phyloP scores from a whole-genome alignment of 495 filamentous ascomycete genomes.

The Xylaria castorea region DNA sequence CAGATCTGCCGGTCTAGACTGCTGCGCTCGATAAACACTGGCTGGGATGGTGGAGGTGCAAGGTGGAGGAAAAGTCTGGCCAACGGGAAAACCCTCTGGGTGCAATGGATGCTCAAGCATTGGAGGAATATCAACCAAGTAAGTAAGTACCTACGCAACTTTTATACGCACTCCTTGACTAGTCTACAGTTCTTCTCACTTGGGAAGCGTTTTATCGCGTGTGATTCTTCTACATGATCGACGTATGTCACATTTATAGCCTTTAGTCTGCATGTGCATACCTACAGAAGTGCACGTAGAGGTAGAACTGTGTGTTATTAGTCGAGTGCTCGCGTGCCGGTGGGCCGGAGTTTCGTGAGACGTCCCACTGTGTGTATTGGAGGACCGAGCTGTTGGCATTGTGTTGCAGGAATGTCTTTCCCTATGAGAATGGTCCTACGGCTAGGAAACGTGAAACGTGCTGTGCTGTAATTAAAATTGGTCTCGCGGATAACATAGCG shows the following conservation, averaged over 20 bases:
- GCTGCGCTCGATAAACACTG: not conserved
- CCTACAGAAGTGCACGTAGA: too few relatives aligned
- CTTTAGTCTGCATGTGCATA: too few relatives aligned
- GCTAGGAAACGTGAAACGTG: not conserved
- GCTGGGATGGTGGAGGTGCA: not conserved
- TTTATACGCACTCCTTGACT: not conserved
- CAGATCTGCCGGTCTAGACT: not conserved
- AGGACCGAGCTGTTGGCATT: slow-evolving; percentile 8
- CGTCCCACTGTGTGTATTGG: not conserved
- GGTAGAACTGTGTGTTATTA: too few relatives aligned
- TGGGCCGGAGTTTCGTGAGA: not conserved
- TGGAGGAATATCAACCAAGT: not conserved
- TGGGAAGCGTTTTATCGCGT: not conserved
- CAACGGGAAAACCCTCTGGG: not conserved
- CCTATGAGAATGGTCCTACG: not conserved
- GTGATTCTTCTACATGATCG: too few relatives aligned
- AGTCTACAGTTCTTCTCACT: not conserved
- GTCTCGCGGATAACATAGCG: not conserved
- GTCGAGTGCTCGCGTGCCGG: not conserved
- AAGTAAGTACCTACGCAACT: not conserved
- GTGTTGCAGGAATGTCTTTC: slow-evolving; percentile 7
- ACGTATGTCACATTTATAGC: too few relatives aligned
- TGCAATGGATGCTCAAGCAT: not conserved
- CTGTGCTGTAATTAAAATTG: too few relatives aligned
- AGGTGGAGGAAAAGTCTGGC: too few relatives aligned